Evolutionary conservation across 1,284 basidiomycete genomes (phyloP).

Genomic region (Ustilago tritici): DNA sequence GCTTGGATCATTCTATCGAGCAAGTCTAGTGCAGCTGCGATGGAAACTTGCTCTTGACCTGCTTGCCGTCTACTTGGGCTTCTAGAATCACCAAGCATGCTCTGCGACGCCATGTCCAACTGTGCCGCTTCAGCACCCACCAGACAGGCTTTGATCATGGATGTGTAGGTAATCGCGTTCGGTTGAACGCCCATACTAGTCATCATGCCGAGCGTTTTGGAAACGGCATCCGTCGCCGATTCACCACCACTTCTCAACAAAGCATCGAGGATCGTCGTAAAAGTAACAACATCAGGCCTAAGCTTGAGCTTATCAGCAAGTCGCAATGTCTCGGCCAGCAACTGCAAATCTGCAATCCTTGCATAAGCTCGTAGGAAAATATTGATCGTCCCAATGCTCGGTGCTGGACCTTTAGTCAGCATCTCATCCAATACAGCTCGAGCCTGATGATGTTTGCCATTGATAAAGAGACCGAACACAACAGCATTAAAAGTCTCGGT

Average conservation of each 20-base stretch:
- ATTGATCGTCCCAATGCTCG: constrained; percentile 62
- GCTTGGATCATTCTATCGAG: constrained; percentile 57
- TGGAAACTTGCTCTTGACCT: constrained; percentile 17
- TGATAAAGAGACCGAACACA: constrained; percentile 50
- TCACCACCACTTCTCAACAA: constrained; percentile 50
- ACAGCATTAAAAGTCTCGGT: constrained; percentile 61
- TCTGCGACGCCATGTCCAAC: constrained; percentile 25
- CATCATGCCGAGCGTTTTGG: constrained; percentile 57
- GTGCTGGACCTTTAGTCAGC: constrained; percentile 45
- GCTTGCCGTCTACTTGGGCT: background rate
- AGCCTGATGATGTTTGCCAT: constrained; percentile 30
- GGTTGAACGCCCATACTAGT: constrained; percentile 47
- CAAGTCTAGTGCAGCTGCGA: constrained; percentile 55
- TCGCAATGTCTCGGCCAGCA: constrained; percentile 45
- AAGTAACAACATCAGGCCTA: constrained; percentile 61
- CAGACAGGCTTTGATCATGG: constrained; percentile 64
- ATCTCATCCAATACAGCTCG: constrained; percentile 47
- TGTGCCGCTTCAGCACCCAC: constrained; percentile 36
- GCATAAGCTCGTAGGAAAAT: constrained; percentile 55
- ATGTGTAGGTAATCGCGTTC: constrained; percentile 59
- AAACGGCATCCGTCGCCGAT: constrained; percentile 38
- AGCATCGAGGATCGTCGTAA: constrained; percentile 62
- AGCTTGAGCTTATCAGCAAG: constrained; percentile 38
- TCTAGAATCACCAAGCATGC: constrained; percentile 17
- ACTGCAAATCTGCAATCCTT: constrained; percentile 37